A percentile compares a stretch with the other conserved stretches of the same genome.
Evolutionary conservation across 805 yeast genomes (phyloP).

Genomic region (Cephaloascus albidus): DNA sequence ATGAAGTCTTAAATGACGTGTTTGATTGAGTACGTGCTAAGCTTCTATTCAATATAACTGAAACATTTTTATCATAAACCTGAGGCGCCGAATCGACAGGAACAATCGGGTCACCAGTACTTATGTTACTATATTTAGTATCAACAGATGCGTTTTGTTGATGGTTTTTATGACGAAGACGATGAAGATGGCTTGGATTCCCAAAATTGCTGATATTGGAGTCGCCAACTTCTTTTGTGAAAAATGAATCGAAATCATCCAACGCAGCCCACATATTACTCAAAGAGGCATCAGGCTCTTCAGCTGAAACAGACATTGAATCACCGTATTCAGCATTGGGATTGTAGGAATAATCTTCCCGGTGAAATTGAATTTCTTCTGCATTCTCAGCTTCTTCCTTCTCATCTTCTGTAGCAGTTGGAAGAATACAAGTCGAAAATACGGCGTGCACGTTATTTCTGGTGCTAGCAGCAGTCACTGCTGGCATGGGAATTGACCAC

Average conservation of each 20-base stretch:
- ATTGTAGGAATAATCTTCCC: slow-evolving; percentile 46
- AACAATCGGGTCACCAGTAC: slow-evolving; percentile 25
- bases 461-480: slow-evolving; percentile 79
- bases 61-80: slow-evolving; percentile 70
- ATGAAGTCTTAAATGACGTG: slow-evolving; percentile 65
- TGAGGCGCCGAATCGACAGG: slow-evolving; percentile 70
- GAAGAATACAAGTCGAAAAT: slow-evolving; percentile 67
- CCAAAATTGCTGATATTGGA: slow-evolving; percentile 3
- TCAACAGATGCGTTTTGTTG: slow-evolving; percentile 49
- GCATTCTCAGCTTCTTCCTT: slow-evolving; percentile 22
- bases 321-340: slow-evolving; percentile 29
- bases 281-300: slow-evolving; percentile 63
- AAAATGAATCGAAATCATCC: slow-evolving; percentile 82
- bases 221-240: slow-evolving; percentile 48
- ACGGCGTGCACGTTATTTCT: slow-evolving; percentile 94
- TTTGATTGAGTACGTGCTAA: slow-evolving; percentile 68
- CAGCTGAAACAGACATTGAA: slow-evolving; percentile 38
- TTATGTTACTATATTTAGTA: slow-evolving; percentile 42
- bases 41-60: slow-evolving; percentile 64
- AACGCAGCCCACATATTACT: slow-evolving; percentile 90
- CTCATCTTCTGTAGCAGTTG: slow-evolving; percentile 24
- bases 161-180: slow-evolving; percentile 20
- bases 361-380: slow-evolving; percentile 42
- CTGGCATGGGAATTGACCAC: slow-evolving; percentile 97
- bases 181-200: background rate